phyloP scores from a whole-genome alignment of 108 stramenopile species.

The Cyclotella choctawhatcheeana region DNA sequence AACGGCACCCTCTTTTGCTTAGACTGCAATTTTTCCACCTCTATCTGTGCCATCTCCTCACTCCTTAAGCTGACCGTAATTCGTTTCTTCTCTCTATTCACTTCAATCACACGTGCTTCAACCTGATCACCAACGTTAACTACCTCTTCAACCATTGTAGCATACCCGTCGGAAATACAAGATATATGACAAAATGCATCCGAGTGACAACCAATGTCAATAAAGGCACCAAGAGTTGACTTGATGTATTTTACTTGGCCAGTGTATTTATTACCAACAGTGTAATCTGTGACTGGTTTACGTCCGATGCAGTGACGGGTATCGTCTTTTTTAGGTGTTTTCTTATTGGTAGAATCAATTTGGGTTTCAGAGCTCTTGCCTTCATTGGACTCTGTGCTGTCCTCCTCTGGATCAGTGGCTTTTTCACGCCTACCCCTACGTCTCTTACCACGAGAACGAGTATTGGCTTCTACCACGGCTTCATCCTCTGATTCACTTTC shows the following conservation, averaged over 20 bases:
- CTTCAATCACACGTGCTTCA: constrained; percentile 65
- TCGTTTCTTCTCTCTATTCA: constrained; percentile 77
- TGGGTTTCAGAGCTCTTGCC: neutral
- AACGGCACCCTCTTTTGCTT: constrained; percentile 18
- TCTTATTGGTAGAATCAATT: constrained; percentile 20
- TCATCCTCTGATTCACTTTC: constrained; percentile 38
- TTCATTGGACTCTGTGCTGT: constrained; percentile 12
- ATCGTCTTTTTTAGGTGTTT: constrained; percentile 43
- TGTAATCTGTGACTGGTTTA: constrained; percentile 88
- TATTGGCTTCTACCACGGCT: constrained; percentile 24
- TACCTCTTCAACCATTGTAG: constrained; percentile 58
- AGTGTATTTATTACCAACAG: constrained; percentile 58
- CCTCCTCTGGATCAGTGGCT: constrained; percentile 16
- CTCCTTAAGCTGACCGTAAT: constrained; percentile 77
- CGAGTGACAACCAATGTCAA: constrained; percentile 85
- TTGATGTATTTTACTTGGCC: constrained; percentile 87
- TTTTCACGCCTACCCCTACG: constrained; percentile 43
- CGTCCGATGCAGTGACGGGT: constrained; percentile 84
- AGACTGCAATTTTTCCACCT: constrained; percentile 50
- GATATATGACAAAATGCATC: constrained; percentile 91
- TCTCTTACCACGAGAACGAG: constrained; percentile 44
- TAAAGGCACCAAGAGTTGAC: constrained; percentile 78
- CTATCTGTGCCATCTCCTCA: constrained; percentile 59
- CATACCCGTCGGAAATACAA: constrained; percentile 75
- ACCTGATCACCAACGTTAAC: constrained; percentile 74